These are phyloP conservation scores for Esteya vermicola DNA, from an alignment of 2,329 filamentous ascomycete species.

Conservation along the genomic window DNA sequence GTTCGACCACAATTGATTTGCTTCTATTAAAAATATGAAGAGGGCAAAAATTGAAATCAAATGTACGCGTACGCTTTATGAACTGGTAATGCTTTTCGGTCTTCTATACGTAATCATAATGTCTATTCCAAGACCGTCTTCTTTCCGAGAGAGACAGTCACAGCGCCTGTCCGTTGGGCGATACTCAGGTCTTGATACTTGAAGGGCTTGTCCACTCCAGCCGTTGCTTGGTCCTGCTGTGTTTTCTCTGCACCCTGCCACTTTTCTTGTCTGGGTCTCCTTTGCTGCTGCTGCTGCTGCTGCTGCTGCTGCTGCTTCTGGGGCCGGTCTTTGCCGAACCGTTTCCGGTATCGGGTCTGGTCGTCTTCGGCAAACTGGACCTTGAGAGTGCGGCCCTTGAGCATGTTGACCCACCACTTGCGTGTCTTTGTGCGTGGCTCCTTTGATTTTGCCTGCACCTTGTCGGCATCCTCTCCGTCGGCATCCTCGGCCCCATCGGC, in stretches of 20 bases:
- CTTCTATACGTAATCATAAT: too few species aligned
- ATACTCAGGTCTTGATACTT: constrained; percentile 32
- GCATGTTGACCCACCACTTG: constrained; percentile 75
- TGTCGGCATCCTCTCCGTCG: constrained; percentile 17
- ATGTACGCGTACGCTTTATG: too few species aligned
- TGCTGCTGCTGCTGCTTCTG: constrained; percentile 15
- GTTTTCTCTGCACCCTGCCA: constrained; percentile 12
- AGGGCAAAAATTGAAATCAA: too few species aligned
- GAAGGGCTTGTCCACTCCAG: constrained; percentile 14
- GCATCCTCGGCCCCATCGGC: constrained; percentile 24
- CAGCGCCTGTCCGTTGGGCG: constrained; percentile 60
- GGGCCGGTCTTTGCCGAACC: constrained; percentile 63
- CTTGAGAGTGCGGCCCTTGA: constrained; percentile 67
- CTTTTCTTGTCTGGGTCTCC: constrained; percentile 15
- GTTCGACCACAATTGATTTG: not conserved
- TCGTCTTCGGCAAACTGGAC: constrained; percentile 92
- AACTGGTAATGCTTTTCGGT: too few species aligned
- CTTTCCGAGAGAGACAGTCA: constrained; percentile 64
- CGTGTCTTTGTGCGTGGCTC: constrained; percentile 42
- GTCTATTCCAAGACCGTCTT: constrained; percentile 66
- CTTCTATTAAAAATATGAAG: not conserved
- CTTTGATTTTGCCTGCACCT: constrained; percentile 17
- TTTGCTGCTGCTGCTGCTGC: constrained; percentile 7
- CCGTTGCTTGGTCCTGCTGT: constrained; percentile 3
- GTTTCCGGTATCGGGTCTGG: constrained; percentile 80